These are phyloP conservation scores for Pythium chondricola DNA, from an alignment of 352 stramenopile species.

Conservation along the genomic window DNA sequence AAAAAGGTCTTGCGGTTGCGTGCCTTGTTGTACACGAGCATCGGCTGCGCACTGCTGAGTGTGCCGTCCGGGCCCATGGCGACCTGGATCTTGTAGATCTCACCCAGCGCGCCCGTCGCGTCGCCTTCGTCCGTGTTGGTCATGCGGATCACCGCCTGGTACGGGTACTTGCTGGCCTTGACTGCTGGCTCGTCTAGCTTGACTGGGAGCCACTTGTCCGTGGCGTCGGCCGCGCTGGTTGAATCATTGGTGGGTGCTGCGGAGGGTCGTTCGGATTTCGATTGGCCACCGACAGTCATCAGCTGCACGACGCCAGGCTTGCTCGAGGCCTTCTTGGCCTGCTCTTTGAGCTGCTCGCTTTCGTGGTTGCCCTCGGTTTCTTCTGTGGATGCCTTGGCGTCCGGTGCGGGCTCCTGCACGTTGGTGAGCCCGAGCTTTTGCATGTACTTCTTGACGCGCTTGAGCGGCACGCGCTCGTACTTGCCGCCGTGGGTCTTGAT, in stretches of 20 bases:
- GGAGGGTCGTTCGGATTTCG: slow-evolving; percentile 45
- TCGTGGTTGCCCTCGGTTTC: not conserved
- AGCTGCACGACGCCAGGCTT: slow-evolving; percentile 49
- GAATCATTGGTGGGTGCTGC: not conserved
- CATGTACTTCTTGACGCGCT: slow-evolving; percentile 83
- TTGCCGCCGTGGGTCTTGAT: slow-evolving; percentile 74
- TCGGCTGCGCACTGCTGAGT: slow-evolving; percentile 66
- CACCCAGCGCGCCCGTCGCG: slow-evolving; percentile 58
- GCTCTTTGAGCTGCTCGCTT: slow-evolving; percentile 2
- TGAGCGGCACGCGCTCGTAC: slow-evolving; percentile 64
- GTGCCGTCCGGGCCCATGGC: slow-evolving; percentile 53
- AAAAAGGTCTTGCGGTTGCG: slow-evolving; percentile 83
- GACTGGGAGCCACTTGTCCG: slow-evolving; percentile 63
- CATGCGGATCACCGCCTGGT: slow-evolving; percentile 85
- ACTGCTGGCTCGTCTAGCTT: slow-evolving; percentile 79
- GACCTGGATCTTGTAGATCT: slow-evolving; percentile 90
- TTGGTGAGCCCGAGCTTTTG: slow-evolving; percentile 70
- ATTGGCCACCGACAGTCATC: slow-evolving; percentile 78
- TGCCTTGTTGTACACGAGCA: slow-evolving; percentile 88
- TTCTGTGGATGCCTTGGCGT: slow-evolving; percentile 6
- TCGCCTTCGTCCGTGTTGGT: slow-evolving; percentile 65
- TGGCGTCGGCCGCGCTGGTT: slow-evolving; percentile 4
- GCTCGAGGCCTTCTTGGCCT: slow-evolving; percentile 13
- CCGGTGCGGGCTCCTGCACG: slow-evolving; percentile 10
- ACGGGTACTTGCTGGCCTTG: slow-evolving; percentile 71